Evolutionary conservation across 2,329 filamentous ascomycete genomes (phyloP).

Genomic region (Catunica adiposa): DNA sequence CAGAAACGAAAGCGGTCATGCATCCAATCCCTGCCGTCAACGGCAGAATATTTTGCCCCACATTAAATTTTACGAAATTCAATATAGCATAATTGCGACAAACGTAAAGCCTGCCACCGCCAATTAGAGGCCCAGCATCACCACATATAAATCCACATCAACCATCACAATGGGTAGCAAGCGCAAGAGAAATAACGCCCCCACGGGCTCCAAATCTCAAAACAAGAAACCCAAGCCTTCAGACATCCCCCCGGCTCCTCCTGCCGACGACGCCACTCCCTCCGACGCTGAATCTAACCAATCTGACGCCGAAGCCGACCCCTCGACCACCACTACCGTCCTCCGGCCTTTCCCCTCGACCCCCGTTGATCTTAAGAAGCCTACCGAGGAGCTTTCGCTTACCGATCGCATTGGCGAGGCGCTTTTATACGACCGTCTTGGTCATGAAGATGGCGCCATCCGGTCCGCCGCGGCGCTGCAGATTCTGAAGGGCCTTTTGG

Average conservation of each 20-base stretch:
- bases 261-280: neutral
- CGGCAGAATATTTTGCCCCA: no score
- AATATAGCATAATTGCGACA: no score
- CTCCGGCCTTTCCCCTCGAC: constrained; percentile 22
- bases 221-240: constrained; percentile 8
- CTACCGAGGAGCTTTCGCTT: constrained; percentile 28
- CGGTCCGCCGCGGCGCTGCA: constrained; percentile 42
- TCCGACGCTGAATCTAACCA: no score
- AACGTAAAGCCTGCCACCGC: no score
- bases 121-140: no score
- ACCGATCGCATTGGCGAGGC: constrained; percentile 43
- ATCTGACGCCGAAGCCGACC: neutral
- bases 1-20: no score
- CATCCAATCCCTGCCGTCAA: no score
- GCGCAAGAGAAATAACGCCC: constrained; percentile 13
- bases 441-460: constrained; percentile 39
- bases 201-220: neutral
- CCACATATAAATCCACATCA: neutral
- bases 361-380: constrained; percentile 18
- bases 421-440: constrained; percentile 42
- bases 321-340: constrained; percentile 6
- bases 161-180: constrained; percentile 12
- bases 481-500: constrained; percentile 39
- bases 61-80: no score
- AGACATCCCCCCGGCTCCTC: constrained; percentile 5